A percentile compares a stretch with the other conserved stretches of the same genome.
These are phyloP conservation scores for Calocybe gangraenosa DNA, from an alignment of 768 basidiomycete genomes.

Conservation along the genomic window DNA sequence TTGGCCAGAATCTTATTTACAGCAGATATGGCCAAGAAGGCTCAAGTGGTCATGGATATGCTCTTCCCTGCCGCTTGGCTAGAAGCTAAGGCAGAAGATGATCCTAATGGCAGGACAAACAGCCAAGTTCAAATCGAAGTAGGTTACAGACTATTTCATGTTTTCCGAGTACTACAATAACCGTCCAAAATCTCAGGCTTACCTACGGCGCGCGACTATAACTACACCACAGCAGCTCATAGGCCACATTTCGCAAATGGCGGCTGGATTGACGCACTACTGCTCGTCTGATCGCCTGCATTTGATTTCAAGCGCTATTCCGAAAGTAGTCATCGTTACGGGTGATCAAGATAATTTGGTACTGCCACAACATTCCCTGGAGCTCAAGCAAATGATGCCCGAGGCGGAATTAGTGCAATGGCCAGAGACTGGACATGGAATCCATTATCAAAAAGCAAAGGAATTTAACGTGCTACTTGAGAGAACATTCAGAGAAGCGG, in stretches of 20 bases:
- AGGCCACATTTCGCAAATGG: slow-evolving; percentile 72
- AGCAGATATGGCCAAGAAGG: slow-evolving; percentile 40
- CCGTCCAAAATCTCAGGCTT: slow-evolving; percentile 34
- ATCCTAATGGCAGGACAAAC: slow-evolving; percentile 60
- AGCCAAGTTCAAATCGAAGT: slow-evolving; percentile 56
- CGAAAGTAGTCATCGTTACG: slow-evolving; percentile 65
- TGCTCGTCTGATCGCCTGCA: slow-evolving; percentile 46
- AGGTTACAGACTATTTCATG: slow-evolving; percentile 6
- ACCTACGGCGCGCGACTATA: slow-evolving; percentile 39
- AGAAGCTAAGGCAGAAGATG: slow-evolving; percentile 43
- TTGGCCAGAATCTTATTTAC: slow-evolving; percentile 38
- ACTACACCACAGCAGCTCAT: slow-evolving; percentile 56
- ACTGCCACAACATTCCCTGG: slow-evolving; percentile 41
- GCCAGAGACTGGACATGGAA: slow-evolving; percentile 60
- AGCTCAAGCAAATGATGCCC: slow-evolving; percentile 57
- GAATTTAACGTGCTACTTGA: slow-evolving; percentile 57
- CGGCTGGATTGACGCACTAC: slow-evolving; percentile 59
- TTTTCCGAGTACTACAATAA: neutral
- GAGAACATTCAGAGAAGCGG: slow-evolving; percentile 47
- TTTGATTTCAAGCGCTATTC: slow-evolving; percentile 48
- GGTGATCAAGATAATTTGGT: slow-evolving; percentile 67
- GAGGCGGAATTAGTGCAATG: slow-evolving; percentile 55
- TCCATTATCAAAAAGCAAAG: slow-evolving; percentile 44
- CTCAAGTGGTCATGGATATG: slow-evolving; percentile 50
- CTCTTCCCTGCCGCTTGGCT: slow-evolving; percentile 64